Evolutionary conservation across 495 filamentous ascomycete genomes (phyloP).

Genomic region (Aspergillus biplanus): DNA sequence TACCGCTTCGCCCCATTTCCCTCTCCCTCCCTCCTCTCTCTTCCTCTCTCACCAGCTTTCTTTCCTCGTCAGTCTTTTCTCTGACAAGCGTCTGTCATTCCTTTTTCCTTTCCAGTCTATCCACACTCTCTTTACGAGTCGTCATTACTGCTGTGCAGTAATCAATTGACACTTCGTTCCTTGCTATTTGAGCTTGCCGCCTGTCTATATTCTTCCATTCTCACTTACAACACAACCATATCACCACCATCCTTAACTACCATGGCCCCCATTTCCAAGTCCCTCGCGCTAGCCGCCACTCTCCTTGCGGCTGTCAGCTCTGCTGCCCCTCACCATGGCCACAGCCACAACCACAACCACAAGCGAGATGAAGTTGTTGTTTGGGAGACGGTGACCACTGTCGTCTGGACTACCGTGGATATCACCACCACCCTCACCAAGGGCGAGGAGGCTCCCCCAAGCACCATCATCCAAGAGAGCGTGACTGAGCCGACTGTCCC

Average conservation of each 20-base stretch:
- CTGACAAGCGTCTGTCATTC: slow-evolving; percentile 21
- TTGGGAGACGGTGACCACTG: slow-evolving; percentile 31
- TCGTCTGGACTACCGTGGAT: slow-evolving; percentile 45
- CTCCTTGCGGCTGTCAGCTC: slow-evolving; percentile 41
- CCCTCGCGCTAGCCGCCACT: slow-evolving; percentile 46
- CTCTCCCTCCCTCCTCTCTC: slow-evolving; percentile 19
- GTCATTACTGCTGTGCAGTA: slow-evolving; percentile 45
- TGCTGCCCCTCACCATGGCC: slow-evolving; percentile 34
- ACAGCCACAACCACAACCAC: slow-evolving; percentile 27
- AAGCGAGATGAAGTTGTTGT: slow-evolving; percentile 45
- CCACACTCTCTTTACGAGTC: slow-evolving; percentile 20
- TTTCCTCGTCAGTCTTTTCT: slow-evolving; percentile 18
- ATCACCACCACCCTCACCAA: slow-evolving; percentile 44
- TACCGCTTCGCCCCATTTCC: slow-evolving; percentile 20
- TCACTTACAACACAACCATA: slow-evolving; percentile 20
- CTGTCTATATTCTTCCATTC: slow-evolving; percentile 13
- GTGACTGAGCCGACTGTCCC: slow-evolving; percentile 21
- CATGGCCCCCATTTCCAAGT: slow-evolving; percentile 50
- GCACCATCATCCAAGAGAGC: slow-evolving; percentile 17
- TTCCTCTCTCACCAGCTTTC: slow-evolving; percentile 1
- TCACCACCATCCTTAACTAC: slow-evolving; percentile 19
- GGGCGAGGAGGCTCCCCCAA: slow-evolving; percentile 17
- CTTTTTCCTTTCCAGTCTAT: slow-evolving; percentile 16
- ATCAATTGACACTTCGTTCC: slow-evolving; percentile 23
- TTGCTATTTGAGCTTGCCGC: slow-evolving; percentile 12